A percentile compares a stretch with the other conserved stretches of the same genome.
These are phyloP conservation scores for Aphanomyces cochlioides DNA, from an alignment of 352 stramenopile species.

Conservation along the genomic window DNA sequence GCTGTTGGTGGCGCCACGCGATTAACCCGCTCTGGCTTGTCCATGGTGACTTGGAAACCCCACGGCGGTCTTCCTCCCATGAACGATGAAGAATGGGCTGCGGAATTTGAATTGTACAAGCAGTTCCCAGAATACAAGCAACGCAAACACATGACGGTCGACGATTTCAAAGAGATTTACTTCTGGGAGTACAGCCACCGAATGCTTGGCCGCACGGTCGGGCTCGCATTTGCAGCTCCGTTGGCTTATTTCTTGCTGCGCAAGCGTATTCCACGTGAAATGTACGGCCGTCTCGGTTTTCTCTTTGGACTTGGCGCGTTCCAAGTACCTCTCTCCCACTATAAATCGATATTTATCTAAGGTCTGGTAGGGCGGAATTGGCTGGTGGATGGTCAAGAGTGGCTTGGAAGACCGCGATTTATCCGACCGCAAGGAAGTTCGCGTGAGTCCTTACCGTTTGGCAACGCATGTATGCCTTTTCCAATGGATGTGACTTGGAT, in stretches of 20 bases:
- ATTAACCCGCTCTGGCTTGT: constrained; percentile 95
- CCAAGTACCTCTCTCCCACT: constrained; percentile 40
- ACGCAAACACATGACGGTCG: constrained; percentile 90
- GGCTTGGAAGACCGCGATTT: constrained; percentile 92
- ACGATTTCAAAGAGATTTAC: constrained; percentile 99
- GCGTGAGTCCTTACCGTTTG: constrained; percentile 96
- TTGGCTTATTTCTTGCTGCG: constrained; percentile 91
- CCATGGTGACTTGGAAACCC: constrained; percentile 97
- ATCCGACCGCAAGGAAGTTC: constrained; percentile 91
- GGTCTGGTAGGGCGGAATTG: constrained; percentile 79
- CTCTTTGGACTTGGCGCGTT: constrained; percentile 63
- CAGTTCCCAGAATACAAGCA: constrained; percentile 97
- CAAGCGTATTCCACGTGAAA: constrained; percentile 68
- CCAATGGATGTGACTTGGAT: neutral
- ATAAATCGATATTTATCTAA: neutral
- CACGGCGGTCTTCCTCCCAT: constrained; percentile 91
- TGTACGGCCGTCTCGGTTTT: constrained; percentile 62
- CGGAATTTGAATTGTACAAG: constrained; percentile 98
- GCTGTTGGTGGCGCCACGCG: constrained; percentile 96
- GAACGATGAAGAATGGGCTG: constrained; percentile 90
- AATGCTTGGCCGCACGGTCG: constrained; percentile 95
- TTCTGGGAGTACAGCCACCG: constrained; percentile 95
- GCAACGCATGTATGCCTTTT: constrained; percentile 84
- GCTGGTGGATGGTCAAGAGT: constrained; percentile 99
- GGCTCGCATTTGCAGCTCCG: constrained; percentile 90